phyloP scores from a whole-genome alignment of 148 eudicot genomes.

The Chenopodium quinoa region DNA sequence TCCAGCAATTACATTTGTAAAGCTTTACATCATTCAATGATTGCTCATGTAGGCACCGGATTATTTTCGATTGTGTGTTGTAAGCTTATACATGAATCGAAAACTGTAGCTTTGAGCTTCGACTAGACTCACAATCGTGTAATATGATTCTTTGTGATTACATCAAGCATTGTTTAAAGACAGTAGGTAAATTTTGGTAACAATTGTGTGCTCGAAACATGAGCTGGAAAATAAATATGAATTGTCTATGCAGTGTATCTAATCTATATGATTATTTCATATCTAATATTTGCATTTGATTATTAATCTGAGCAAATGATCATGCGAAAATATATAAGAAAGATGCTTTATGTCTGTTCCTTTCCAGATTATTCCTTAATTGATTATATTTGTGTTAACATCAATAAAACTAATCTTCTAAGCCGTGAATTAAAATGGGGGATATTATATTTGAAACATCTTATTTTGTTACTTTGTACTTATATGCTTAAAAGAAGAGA shows the following conservation, averaged over 20 bases:
- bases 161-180: background rate
- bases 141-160: constrained; percentile 2
- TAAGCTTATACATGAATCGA: background rate
- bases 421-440: too few relatives aligned
- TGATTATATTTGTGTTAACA: background rate
- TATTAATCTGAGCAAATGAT: background rate
- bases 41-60: background rate
- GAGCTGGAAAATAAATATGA: background rate
- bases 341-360: background rate
- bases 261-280: background rate
- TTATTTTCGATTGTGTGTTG: background rate
- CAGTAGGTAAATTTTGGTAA: background rate
- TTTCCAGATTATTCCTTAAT: background rate
- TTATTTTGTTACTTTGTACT: too few relatives aligned
- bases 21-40: constrained; percentile 4
- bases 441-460: too few relatives aligned
- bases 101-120: background rate
- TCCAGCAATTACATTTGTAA: background rate
- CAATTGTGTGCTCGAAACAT: background rate
- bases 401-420: background rate
- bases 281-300: background rate
- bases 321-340: too few relatives aligned
- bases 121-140: background rate
- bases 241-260: background rate
- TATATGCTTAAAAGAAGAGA: too few relatives aligned